Base-by-base conservation (phyloP, 192 early-diverging fungal species). In the Rhizophagus prolifer region DNA sequence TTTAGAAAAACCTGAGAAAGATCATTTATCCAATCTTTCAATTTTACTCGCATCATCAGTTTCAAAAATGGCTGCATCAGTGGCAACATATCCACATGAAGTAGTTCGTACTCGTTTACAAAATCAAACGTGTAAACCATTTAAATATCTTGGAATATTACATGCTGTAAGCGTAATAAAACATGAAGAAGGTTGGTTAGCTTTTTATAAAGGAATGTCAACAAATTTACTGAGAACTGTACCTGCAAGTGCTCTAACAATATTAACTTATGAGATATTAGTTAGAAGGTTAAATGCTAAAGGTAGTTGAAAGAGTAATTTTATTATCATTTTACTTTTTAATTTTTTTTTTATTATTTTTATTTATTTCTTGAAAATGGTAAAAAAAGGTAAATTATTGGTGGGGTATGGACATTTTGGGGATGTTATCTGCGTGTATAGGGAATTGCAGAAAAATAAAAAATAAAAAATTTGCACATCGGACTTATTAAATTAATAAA, bases 21-120 rank as follows among this genome's bases (percentile, higher is more conserved):
- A 81, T 64, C 78, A 83, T 64, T 78, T 84, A 25, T 79, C 80
- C 78, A 80, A 79, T 73, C 54, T 66, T 58, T 82, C 81, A 28
- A 95, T 98, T 72, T 83, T 99, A 10, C 67, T 92, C 58, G 93
- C 96, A 6, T 94, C 92, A 16, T 91, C 94, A 9, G 74, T 88
- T 8, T 94, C 96, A 14, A 99, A 99, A 80, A 93, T 96, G 90
- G 86, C 92, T 7, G 97, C 97, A 8, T 91, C 90, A 72, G 85
- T 90, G 31, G 90, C 90, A 8, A 97, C 97, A 19, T 99, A 99
- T 76, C 97, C 97, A 26, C 97, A 99, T 79, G 97, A 99, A 84
- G 93, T 94, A 65, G 91, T 98, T 66, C 88, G 97, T 68, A 98
- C 97, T 10, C 88, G 97, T 64, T 85, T 98, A 75, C 96, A 98